Evolutionary conservation across 1,139 yeast species (phyloP).

Genomic region (Geotrichum histeridarum): DNA sequence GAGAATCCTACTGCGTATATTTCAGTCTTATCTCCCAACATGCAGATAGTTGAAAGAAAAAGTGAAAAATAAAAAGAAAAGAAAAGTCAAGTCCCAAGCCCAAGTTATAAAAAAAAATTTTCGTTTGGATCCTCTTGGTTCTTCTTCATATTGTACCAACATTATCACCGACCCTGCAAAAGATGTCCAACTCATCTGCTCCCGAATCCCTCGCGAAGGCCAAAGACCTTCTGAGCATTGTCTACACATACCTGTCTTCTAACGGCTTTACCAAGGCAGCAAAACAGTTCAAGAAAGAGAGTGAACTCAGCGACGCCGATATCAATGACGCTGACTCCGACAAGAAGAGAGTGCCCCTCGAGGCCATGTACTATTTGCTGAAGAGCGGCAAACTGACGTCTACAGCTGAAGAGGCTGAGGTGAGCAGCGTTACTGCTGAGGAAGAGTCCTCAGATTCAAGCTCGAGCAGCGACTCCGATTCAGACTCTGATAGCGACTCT

Average conservation of each 20-base stretch:
- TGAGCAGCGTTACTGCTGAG: slow-evolving; percentile 24
- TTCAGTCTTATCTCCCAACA: slow-evolving; percentile 7
- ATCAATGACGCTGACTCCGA: slow-evolving; percentile 11
- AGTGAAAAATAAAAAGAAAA: not conserved
- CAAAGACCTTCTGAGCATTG: slow-evolving; percentile 19
- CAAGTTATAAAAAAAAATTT: not conserved
- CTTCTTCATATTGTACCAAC: not conserved
- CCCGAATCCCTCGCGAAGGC: slow-evolving; percentile 18
- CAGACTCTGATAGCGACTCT: slow-evolving; percentile 23
- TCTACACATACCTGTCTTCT: slow-evolving; percentile 21
- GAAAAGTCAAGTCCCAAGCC: not conserved
- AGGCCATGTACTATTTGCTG: slow-evolving; percentile 14
- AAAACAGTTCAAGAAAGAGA: slow-evolving; percentile 24
- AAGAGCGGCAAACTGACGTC: slow-evolving; percentile 16
- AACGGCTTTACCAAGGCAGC: slow-evolving; percentile 25
- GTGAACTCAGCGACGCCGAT: slow-evolving; percentile 9
- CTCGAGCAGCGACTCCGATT: slow-evolving; percentile 17
- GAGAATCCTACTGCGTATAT: not conserved
- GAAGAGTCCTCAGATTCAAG: slow-evolving; percentile 20
- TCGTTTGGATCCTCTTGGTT: not conserved
- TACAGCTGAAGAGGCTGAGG: slow-evolving; percentile 16
- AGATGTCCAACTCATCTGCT: slow-evolving; percentile 5
- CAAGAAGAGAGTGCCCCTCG: slow-evolving; percentile 12
- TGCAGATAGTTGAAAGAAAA: not conserved
- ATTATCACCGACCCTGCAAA: not conserved